Evolutionary conservation across 1,284 basidiomycete genomes (phyloP).

Genomic region (Neonothopanus nambi): DNA sequence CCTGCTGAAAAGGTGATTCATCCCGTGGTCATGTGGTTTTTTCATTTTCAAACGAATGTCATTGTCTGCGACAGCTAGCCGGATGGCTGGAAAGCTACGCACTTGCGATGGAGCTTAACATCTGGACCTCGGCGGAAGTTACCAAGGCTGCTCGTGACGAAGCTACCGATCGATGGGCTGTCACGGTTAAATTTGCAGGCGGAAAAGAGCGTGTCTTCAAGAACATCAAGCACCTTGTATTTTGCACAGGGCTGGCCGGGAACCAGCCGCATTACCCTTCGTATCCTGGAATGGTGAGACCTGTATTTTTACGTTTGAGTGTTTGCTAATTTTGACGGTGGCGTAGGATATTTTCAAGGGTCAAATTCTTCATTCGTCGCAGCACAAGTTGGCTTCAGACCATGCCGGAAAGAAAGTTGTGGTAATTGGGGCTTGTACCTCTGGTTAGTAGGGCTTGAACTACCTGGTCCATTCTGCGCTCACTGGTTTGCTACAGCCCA

Average conservation of each 20-base stretch:
- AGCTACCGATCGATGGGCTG: slow-evolving; percentile 36
- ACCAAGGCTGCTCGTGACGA: slow-evolving; percentile 32
- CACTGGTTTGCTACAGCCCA: slow-evolving; percentile 3
- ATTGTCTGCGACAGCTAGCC: slow-evolving; percentile 30
- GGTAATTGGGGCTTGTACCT: slow-evolving; percentile 66
- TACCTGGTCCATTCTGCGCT: no score
- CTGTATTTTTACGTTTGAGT: neutral
- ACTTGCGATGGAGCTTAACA: slow-evolving; percentile 43
- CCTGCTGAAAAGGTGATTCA: slow-evolving; percentile 14
- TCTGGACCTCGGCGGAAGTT: slow-evolving; percentile 42
- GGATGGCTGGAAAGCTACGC: slow-evolving; percentile 52
- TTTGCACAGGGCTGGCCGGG: slow-evolving; percentile 45
- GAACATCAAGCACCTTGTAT: slow-evolving; percentile 36
- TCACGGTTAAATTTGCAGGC: slow-evolving; percentile 42
- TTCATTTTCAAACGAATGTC: neutral
- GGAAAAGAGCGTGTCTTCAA: slow-evolving; percentile 25
- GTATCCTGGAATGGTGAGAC: slow-evolving; percentile 31
- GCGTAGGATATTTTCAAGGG: slow-evolving; percentile 30
- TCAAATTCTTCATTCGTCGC: slow-evolving; percentile 12
- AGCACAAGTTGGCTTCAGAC: slow-evolving; percentile 14
- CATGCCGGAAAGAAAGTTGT: slow-evolving; percentile 27
- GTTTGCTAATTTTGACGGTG: neutral
- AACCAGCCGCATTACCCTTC: slow-evolving; percentile 37
- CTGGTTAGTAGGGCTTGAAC: no score
- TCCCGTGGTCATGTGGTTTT: no score